Base-by-base conservation (phyloP, 495 filamentous ascomycete species). In the Parathielavia hyrcaniae region DNA sequence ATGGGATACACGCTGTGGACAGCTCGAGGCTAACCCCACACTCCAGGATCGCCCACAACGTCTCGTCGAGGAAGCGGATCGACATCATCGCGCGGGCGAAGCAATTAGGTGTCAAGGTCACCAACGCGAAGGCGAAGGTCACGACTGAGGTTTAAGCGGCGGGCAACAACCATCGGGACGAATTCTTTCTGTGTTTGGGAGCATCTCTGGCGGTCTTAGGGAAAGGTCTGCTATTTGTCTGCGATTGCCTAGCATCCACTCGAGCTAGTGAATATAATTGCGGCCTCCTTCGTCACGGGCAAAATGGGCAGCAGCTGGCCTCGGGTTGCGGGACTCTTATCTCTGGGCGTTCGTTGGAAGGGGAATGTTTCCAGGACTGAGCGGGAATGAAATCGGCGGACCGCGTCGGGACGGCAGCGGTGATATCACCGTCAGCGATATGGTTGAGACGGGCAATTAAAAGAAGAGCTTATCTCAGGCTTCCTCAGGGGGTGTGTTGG, bases 61-160 rank as follows among this genome's bases (percentile, higher is more conserved):
- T 98, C 75, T 97, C 95, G 50, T 96, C 93, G 69, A 83, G 92
- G 80, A 98, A 98, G 88, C 84, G 93, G 74, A 86, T 98, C 74
- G 90, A 96, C 65, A 97, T 98, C 77, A 80, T 98, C 72, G 83
- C 89, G 61, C 85, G 90, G 74, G 93, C 93, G 69, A 97, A 97
- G 88, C 86, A 95, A 76, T 79, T 98, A 73, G 88, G 88, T 67
- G 93, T 98, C 71, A 98, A 98, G 87, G 91, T 98, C 73, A 98
- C 93, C 74, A 98, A 98, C 81, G 77, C 90, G 75, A 96, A 95
- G 86, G 95, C 92, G 69, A 91, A 89, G 81, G 89, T 98, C 73
- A 95, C 92, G 64, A 93, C 89, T 65, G 95, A 97, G 83, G 86
- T 91, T 70, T 97, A 91, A 85, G 53, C 32, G 61, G 48, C 46